Evolutionary conservation across 352 stramenopile species (phyloP).

Genomic region (Phytophthora syringae): DNA sequence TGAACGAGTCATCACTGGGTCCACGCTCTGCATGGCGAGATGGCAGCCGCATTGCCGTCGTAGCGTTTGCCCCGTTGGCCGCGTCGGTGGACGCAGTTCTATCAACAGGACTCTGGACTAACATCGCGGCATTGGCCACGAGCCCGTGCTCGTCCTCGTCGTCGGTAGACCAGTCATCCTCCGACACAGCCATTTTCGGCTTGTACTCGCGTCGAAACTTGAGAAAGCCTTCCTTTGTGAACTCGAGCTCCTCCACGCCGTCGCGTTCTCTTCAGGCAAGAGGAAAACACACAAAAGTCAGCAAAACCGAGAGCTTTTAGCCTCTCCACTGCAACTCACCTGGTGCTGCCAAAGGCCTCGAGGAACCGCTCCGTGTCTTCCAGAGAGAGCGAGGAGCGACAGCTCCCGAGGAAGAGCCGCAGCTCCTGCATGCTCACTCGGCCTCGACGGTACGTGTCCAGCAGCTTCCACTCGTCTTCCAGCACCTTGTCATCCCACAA

Average conservation of each 20-base stretch:
- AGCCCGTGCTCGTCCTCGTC: conserved; percentile 39
- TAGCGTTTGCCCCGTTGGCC: not conserved
- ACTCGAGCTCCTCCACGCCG: conserved; percentile 34
- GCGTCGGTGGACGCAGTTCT: not conserved
- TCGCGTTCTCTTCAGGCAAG: conserved; percentile 16
- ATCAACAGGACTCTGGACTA: conserved; percentile 5
- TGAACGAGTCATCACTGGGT: conserved; percentile 13
- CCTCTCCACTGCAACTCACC: conserved; percentile 14
- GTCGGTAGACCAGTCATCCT: conserved; percentile 43
- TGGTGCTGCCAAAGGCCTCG: conserved; percentile 53
- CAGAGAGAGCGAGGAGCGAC: conserved; percentile 42
- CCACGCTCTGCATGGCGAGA: conserved; percentile 17
- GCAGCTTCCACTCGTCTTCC: conserved; percentile 59
- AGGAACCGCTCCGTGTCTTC: conserved; percentile 61
- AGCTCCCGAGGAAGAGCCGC: conserved; percentile 53
- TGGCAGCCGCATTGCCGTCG: conserved; percentile 14
- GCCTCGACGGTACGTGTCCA: conserved; percentile 62
- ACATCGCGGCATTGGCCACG: not conserved
- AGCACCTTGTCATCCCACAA: conserved; percentile 39
- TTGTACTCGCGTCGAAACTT: conserved; percentile 64
- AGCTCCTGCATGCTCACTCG: conserved; percentile 52
- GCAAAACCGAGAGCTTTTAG: not conserved
- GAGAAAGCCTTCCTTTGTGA: conserved; percentile 58
- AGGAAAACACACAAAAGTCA: not conserved
- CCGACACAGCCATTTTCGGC: conserved; percentile 31